Evolutionary conservation across 108 stramenopile species (phyloP).

Genomic region (Pseudonitzschia multistriata): DNA sequence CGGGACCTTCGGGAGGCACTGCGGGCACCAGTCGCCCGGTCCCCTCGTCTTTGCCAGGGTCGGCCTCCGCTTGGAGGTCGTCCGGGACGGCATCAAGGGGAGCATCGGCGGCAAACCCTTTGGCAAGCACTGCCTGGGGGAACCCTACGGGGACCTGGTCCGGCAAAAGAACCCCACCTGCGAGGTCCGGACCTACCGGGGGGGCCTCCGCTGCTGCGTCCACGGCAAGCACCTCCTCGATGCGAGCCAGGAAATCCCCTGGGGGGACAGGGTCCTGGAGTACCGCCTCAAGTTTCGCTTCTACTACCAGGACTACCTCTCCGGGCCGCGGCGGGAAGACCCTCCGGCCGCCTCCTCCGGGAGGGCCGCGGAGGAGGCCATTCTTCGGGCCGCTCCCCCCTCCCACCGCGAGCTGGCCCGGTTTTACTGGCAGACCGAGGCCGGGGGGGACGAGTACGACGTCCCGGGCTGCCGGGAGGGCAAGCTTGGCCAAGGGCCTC

Average conservation of each 20-base stretch:
- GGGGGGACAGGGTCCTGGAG: conserved; percentile 35
- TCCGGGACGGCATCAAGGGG: conserved; percentile 31
- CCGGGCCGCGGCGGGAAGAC: no score
- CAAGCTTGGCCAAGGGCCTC: neutral
- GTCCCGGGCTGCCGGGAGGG: conserved; percentile 27
- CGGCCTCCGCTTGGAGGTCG: conserved; percentile 9
- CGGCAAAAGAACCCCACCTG: conserved; percentile 41
- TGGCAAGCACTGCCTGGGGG: conserved; percentile 24
- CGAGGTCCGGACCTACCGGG: conserved; percentile 32
- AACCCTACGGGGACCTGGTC: conserved; percentile 32
- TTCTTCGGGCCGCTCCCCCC: conserved; percentile 2
- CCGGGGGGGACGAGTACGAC: conserved; percentile 39
- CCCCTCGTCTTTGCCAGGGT: conserved; percentile 20
- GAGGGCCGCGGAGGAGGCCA: no score
- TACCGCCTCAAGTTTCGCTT: conserved; percentile 46
- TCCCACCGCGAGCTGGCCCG: conserved; percentile 36
- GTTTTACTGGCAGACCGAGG: conserved; percentile 32
- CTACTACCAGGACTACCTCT: conserved; percentile 45
- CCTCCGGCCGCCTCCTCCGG: no score
- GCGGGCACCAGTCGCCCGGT: conserved; percentile 31
- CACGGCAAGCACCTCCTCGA: conserved; percentile 38
- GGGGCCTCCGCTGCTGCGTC: conserved; percentile 33
- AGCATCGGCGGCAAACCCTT: conserved; percentile 32
- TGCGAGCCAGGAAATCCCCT: conserved; percentile 37
- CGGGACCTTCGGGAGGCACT: conserved; percentile 31